Base-by-base conservation (phyloP, 176 grass and related monocot species). In the Canna indica region DNA sequence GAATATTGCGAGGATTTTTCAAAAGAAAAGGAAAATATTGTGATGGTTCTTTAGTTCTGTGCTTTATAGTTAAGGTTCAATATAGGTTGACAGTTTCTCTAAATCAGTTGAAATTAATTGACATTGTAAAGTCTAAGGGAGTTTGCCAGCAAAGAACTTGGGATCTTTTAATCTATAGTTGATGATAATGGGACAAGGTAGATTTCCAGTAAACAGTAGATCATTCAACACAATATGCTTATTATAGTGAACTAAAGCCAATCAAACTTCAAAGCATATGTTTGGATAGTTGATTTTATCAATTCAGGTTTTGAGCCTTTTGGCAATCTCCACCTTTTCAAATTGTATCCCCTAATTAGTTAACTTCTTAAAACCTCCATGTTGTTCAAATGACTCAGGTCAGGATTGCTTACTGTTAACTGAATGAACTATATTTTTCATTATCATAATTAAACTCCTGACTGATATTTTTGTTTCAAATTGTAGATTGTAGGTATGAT, bases 401-500 rank as follows among this genome's bases (percentile, higher is more conserved):
- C 16, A 10, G 20, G 3, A 54, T 54, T 54, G 0, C 50, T n/a
- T 54, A 24, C 5, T 13, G 14, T 32, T 62, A 5, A 16, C 26
- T 63, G 35, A 56, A n/a, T 33, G 53, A 26, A 54, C 26, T 52
- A 20, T 63, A 15, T 16, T 63, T 27, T 20, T 63, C 59, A 63
- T 33, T 63, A 15, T 36, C 4, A 2, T 59, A 11, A 24, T 48
- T 35, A 11, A 15, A 7, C 7, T 17, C 6, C 4, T n/a, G 30
- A 25, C n/a, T 62, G 16, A 39, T 63, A 17, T 36, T 64, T 20
- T 22, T 41, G 26, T 4, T 69, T 42, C 14, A 17, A 24, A 44
- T 24, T 61, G 56, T 82, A 97, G 93, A 67, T 90, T 44, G 50
- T 89, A 45, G 93, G 93, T 3, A 85, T 76, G 68, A 83, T 92